Conservation (phyloP, 345 rosid genomes). For the Schrenkiella parvula region DNA sequence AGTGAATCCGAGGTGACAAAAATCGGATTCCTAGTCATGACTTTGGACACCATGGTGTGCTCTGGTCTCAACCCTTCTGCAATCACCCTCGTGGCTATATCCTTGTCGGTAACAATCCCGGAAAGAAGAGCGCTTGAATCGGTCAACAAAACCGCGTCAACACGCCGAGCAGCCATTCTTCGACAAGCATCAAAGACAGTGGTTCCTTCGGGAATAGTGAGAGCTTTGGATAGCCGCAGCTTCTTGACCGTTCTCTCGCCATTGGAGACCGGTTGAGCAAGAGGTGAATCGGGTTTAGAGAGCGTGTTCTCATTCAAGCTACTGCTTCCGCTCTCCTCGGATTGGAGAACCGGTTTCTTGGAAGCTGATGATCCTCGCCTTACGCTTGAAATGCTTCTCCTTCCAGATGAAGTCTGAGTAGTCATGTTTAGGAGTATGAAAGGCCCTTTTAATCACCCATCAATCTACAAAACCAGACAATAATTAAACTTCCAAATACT, state of each 20-base stretch:
- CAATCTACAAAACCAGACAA: slow-evolving; percentile 3
- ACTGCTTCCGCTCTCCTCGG: slow-evolving; percentile 6
- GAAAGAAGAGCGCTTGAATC: slow-evolving; percentile 90
- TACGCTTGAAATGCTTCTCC: slow-evolving; percentile 25
- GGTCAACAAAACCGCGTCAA: slow-evolving; percentile 78
- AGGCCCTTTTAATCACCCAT: not conserved
- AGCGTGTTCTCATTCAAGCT: slow-evolving; percentile 7
- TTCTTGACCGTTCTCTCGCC: slow-evolving; percentile 95
- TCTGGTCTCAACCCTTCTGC: slow-evolving; percentile 95
- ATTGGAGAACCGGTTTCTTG: slow-evolving; percentile 31
- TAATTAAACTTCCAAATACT: not conserved
- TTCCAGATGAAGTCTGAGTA: slow-evolving; percentile 18
- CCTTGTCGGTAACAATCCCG: slow-evolving; percentile 92
- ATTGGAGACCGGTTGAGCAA: slow-evolving; percentile 12
- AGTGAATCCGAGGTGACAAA: slow-evolving; percentile 78
- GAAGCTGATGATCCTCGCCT: slow-evolving; percentile 21
- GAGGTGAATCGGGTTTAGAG: slow-evolving; percentile 22
- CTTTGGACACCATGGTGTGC: slow-evolving; percentile 76
- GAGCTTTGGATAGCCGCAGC: slow-evolving; percentile 81
- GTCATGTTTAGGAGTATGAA: not conserved
- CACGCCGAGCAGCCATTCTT: slow-evolving; percentile 83
- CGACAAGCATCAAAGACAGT: slow-evolving; percentile 89
- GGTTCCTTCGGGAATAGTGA: slow-evolving; percentile 89
- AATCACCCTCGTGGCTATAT: slow-evolving; percentile 75
- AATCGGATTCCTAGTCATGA: slow-evolving; percentile 90